phyloP scores from a whole-genome alignment of 371 early-diverging fungal genomes.

The Conidiobolus incongruus region DNA sequence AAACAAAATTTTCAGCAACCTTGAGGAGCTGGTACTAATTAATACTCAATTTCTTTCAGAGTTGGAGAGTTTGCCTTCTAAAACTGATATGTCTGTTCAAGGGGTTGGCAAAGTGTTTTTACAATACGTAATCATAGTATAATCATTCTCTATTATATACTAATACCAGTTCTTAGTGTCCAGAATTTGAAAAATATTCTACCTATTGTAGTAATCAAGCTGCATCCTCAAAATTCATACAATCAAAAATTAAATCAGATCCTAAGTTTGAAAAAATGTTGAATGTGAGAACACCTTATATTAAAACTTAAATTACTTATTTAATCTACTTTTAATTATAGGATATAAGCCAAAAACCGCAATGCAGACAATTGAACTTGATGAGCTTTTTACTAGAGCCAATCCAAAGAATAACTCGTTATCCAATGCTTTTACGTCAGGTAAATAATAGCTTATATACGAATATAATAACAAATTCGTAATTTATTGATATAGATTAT shows the following conservation, averaged over 20 bases:
- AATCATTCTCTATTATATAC: background rate
- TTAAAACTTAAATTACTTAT: too few species aligned
- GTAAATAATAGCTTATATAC: conserved; percentile 8
- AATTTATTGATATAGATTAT: conserved; percentile 39
- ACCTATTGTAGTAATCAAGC: conserved; percentile 15
- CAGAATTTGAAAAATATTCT: conserved; percentile 13
- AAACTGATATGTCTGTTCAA: background rate
- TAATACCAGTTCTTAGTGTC: background rate
- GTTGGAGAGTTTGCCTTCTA: conserved; percentile 6
- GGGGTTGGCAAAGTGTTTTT: background rate
- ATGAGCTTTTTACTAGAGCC: conserved; percentile 74
- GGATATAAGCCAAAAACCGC: conserved; percentile 31
- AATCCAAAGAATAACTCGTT: conserved; percentile 82
- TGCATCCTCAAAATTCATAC: conserved; percentile 13
- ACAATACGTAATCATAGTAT: background rate
- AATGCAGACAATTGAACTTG: conserved; percentile 59
- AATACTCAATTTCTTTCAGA: conserved; percentile 48
- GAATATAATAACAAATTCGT: too few species aligned
- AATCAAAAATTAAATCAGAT: conserved; percentile 1
- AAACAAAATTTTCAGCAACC: conserved; percentile 22
- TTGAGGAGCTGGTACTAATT: conserved; percentile 38
- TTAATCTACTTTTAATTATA: conserved; percentile 14
- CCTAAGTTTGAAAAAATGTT: background rate
- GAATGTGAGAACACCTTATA: background rate
- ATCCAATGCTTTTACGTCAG: conserved; percentile 70